Evolutionary conservation across 208 protist species (phyloP).

Genomic region (Angomonas deanei): DNA sequence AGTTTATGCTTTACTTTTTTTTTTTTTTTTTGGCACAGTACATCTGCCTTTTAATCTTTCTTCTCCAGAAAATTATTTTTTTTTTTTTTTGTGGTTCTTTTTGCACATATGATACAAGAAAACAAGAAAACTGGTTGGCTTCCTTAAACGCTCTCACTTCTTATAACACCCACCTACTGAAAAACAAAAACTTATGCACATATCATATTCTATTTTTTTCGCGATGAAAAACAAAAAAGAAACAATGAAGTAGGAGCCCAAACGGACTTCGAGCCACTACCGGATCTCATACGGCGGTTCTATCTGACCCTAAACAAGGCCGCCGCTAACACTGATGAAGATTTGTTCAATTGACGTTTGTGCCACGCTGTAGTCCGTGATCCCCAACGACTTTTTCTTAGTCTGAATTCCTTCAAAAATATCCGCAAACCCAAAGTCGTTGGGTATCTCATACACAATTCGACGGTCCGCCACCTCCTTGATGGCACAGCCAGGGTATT

Average conservation of each 20-base stretch:
- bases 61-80: too few relatives aligned
- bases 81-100: too few relatives aligned
- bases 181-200: too few relatives aligned
- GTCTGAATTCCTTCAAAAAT: slow-evolving; percentile 41
- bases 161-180: too few relatives aligned
- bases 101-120: too few relatives aligned
- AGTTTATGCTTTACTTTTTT: neutral
- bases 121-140: too few relatives aligned
- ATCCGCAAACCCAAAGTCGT: slow-evolving; percentile 21
- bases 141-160: too few relatives aligned
- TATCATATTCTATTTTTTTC: too few relatives aligned
- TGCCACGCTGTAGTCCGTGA: slow-evolving; percentile 72
- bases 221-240: too few relatives aligned
- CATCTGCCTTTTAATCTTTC: too few relatives aligned
- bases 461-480: neutral
- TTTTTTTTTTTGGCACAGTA: neutral
- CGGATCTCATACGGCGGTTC: slow-evolving; percentile 5
- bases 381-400: slow-evolving; percentile 20
- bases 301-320: slow-evolving; percentile 14
- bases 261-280: slow-evolving; percentile 10
- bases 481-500: slow-evolving; percentile 15
- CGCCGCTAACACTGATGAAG: slow-evolving; percentile 72
- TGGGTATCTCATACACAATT: slow-evolving; percentile 29
- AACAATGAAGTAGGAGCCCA: too few relatives aligned
- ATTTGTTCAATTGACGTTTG: slow-evolving; percentile 87